A percentile compares a stretch with the other conserved stretches of the same genome.
These are phyloP conservation scores for Trypanosoma grayi DNA, from an alignment of 208 protist species.

Conservation along the genomic window DNA sequence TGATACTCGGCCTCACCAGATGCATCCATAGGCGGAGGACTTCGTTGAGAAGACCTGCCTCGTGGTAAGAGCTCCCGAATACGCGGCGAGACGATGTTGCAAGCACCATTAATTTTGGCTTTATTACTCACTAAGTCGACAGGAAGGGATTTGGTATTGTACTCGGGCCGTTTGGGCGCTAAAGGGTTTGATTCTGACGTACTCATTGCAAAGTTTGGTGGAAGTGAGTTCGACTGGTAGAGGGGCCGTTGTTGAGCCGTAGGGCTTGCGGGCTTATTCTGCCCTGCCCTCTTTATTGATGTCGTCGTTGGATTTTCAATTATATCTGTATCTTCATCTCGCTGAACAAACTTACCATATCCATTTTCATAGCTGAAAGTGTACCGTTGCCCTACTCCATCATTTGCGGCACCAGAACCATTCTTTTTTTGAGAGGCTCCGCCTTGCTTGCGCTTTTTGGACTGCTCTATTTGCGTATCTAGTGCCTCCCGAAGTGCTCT, in stretches of 20 bases:
- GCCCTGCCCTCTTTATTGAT: neutral
- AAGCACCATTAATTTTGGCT: conserved; percentile 5
- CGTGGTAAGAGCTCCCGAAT: conserved; percentile 3
- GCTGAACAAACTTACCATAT: conserved; percentile 34
- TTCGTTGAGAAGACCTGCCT: conserved; percentile 8
- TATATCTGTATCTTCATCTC: neutral
- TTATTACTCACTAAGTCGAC: conserved; percentile 40
- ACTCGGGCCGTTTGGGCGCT: conserved; percentile 16
- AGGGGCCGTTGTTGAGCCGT: neutral
- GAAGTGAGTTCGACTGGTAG: conserved; percentile 68
- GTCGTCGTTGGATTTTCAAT: neutral
- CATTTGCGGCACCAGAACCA: conserved; percentile 4
- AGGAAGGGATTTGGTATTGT: conserved; percentile 72
- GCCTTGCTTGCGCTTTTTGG: conserved; percentile 18
- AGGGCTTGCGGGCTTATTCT: neutral
- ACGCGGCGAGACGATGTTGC: neutral
- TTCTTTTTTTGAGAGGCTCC: conserved; percentile 5
- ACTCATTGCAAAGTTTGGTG: conserved; percentile 42
- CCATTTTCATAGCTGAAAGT: conserved; percentile 50
- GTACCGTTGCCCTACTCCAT: conserved; percentile 32
- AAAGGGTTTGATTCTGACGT: conserved; percentile 27
- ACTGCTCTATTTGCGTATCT: conserved; percentile 65
- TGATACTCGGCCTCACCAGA: conserved; percentile 5
- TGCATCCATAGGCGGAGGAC: neutral
- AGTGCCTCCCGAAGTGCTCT: conserved; percentile 54